phyloP scores from a whole-genome alignment of 2,329 filamentous ascomycete genomes.

The Aspergillus luchuensis region DNA sequence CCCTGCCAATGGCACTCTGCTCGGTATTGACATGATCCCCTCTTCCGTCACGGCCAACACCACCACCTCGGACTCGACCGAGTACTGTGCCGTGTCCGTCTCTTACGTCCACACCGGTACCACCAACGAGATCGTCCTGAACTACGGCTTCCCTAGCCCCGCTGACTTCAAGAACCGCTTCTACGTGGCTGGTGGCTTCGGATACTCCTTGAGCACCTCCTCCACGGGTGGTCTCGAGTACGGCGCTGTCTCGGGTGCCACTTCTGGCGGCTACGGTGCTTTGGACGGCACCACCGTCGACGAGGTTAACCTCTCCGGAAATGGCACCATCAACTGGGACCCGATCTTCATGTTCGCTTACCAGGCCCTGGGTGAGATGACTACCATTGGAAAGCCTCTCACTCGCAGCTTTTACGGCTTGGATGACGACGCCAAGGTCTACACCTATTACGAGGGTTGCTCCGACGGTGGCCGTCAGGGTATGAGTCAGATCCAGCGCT shows the following conservation, averaged over 20 bases:
- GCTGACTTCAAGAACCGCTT: conserved; percentile 48
- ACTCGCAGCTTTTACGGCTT: conserved; percentile 45
- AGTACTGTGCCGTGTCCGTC: conserved; percentile 46
- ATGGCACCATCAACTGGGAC: conserved; percentile 47
- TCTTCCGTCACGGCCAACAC: conserved; percentile 44
- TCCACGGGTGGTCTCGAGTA: conserved; percentile 47
- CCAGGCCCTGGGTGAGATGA: conserved; percentile 55
- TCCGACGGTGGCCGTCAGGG: conserved; percentile 58
- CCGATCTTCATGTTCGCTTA: conserved; percentile 44
- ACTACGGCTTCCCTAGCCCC: conserved; percentile 37
- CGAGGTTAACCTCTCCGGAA: conserved; percentile 44
- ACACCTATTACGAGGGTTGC: conserved; percentile 57
- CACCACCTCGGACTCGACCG: conserved; percentile 31
- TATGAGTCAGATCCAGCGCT: conserved; percentile 55
- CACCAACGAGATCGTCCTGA: conserved; percentile 40
- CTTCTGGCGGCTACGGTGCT: conserved; percentile 48
- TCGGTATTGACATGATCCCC: conserved; percentile 45
- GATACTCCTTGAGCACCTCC: conserved; percentile 40
- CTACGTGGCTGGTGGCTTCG: conserved; percentile 49
- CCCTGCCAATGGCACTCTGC: conserved; percentile 46
- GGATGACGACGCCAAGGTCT: conserved; percentile 27
- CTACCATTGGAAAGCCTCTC: conserved; percentile 48
- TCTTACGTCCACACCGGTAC: conserved; percentile 47
- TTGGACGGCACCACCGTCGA: conserved; percentile 38
- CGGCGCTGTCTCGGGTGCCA: conserved; percentile 46